Conservation (phyloP, 2,329 filamentous ascomycete genomes). For the Acarospora socialis region DNA sequence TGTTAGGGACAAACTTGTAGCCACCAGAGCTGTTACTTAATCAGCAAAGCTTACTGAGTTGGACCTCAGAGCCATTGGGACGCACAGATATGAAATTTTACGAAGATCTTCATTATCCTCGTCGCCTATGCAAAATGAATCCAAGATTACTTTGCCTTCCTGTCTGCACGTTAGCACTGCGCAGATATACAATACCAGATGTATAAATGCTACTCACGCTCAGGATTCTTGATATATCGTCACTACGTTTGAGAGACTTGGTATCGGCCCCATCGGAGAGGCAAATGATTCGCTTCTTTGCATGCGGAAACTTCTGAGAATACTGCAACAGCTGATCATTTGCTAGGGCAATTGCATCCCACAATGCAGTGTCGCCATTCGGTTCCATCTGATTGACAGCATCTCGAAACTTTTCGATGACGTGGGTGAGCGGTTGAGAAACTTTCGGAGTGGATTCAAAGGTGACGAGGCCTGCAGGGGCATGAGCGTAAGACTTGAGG, state of each 20-base stretch:
- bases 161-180: too few species aligned
- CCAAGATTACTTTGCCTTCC: slow-evolving; percentile 20
- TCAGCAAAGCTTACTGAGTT: too few species aligned
- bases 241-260: slow-evolving; percentile 15
- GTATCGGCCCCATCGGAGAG: slow-evolving; percentile 26
- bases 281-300: slow-evolving; percentile 24
- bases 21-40: too few species aligned
- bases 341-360: slow-evolving; percentile 23
- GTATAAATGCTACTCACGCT: too few species aligned
- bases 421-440: slow-evolving; percentile 19
- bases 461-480: slow-evolving; percentile 22
- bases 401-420: slow-evolving; percentile 25
- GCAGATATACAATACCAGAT: too few species aligned
- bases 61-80: too few species aligned
- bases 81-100: slow-evolving; percentile 20
- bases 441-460: slow-evolving; percentile 19
- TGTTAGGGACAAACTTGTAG: slow-evolving; percentile 24
- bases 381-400: slow-evolving; percentile 19
- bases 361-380: slow-evolving; percentile 23
- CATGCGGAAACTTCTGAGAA: slow-evolving; percentile 19
- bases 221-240: slow-evolving; percentile 16
- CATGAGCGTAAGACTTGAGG: too few species aligned
- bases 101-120: slow-evolving; percentile 18
- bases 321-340: slow-evolving; percentile 21
- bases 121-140: slow-evolving; percentile 22